Percentiles rank a stretch among this genome's conserved stretches.
Conservation (phyloP, 345 rosid genomes). For the Angophora floribunda region DNA sequence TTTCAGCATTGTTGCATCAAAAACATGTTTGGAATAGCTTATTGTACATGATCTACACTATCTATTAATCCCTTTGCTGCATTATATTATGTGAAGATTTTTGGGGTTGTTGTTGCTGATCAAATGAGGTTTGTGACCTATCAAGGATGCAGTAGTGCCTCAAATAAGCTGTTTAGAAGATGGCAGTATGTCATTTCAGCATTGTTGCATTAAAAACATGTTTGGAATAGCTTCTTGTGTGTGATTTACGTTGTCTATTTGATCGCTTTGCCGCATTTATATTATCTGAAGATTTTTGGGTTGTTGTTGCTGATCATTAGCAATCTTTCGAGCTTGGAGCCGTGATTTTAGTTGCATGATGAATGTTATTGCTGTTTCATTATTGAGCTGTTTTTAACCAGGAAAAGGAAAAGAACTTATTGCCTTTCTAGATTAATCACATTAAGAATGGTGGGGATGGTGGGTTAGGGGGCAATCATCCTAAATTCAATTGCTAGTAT, state of each 20-base stretch:
- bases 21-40: neutral
- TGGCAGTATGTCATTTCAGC: neutral
- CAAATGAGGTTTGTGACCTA: conserved; percentile 59
- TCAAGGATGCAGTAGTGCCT: neutral
- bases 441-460: neutral
- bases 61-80: neutral
- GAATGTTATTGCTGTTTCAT: neutral
- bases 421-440: neutral
- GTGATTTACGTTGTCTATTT: neutral
- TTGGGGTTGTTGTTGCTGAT: neutral
- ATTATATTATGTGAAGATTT: too few relatives aligned
- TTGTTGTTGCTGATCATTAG: neutral
- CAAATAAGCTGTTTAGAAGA: neutral
- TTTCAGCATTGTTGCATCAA: neutral
- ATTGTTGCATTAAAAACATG: neutral
- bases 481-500: neutral
- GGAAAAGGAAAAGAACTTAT: neutral
- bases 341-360: neutral
- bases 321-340: neutral
- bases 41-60: neutral
- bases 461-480: neutral
- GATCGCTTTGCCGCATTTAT: neutral
- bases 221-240: neutral
- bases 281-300: neutral
- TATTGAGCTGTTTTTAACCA: neutral